phyloP scores from a whole-genome alignment of 106 monocot species.

The Allium sativum region DNA sequence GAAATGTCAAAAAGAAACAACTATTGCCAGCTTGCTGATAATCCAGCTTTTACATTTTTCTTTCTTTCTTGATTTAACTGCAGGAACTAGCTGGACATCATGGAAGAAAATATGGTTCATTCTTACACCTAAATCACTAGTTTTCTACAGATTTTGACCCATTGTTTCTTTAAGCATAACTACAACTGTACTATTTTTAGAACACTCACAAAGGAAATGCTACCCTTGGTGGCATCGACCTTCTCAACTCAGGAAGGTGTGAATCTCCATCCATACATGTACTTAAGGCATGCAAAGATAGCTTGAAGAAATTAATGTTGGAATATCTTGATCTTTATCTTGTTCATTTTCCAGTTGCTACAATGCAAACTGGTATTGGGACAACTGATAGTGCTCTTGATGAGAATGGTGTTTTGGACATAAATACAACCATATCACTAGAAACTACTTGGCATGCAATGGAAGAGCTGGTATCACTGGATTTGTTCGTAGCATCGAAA shows the following conservation, averaged over 20 bases:
- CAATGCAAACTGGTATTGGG: constrained; percentile 86
- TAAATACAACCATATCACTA: constrained; percentile 85
- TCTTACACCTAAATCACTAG: constrained; percentile 67
- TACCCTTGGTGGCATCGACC: constrained; percentile 82
- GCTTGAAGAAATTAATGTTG: constrained; percentile 81
- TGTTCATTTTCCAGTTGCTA: constrained; percentile 90
- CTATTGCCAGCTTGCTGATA: too few species aligned
- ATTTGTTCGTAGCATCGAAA: constrained; percentile 80
- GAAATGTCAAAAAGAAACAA: too few species aligned
- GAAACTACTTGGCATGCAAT: constrained; percentile 98
- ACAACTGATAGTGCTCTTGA: constrained; percentile 69
- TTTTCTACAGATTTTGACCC: constrained; percentile 42
- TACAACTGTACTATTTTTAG: constrained; percentile 26
- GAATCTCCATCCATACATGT: not conserved
- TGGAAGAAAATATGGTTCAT: constrained; percentile 93
- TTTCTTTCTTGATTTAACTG: constrained; percentile 2
- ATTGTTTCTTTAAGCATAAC: too few species aligned
- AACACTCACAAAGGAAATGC: constrained; percentile 57
- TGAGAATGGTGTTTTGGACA: constrained; percentile 81
- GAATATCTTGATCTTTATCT: constrained; percentile 98
- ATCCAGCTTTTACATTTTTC: too few species aligned
- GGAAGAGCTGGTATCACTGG: constrained; percentile 85
- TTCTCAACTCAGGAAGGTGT: constrained; percentile 88
- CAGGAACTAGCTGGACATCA: constrained; percentile 85
- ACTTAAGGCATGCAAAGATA: constrained; percentile 74